These are phyloP conservation scores for Pythium volutum DNA, from an alignment of 352 stramenopile species.

Conservation along the genomic window DNA sequence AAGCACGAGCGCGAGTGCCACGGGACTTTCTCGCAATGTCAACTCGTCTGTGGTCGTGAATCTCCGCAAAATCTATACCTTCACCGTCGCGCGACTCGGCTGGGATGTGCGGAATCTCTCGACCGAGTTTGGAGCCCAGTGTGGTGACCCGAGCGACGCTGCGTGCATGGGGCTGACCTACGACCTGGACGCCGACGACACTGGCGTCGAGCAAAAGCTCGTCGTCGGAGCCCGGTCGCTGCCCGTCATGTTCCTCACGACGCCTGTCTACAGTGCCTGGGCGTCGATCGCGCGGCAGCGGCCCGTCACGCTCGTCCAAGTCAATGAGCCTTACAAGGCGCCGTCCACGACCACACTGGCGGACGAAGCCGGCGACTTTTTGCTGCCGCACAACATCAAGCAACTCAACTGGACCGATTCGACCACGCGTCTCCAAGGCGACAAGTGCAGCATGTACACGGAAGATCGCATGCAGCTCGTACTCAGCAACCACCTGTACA, in stretches of 20 bases:
- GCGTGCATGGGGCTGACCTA: conserved; percentile 3
- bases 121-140: not conserved
- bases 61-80: conserved; percentile 21
- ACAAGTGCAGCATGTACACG: not conserved
- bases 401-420: not conserved
- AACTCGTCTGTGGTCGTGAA: not conserved
- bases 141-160: not conserved
- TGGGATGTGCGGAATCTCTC: conserved; percentile 20
- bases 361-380: not conserved
- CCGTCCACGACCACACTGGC: not conserved
- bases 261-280: not conserved
- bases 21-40: not conserved
- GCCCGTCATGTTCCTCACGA: not conserved
- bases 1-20: not conserved
- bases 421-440: not conserved
- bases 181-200: not conserved
- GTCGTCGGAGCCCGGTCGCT: not conserved
- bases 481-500: conserved; percentile 15
- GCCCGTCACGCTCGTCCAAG: not conserved
- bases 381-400: conserved; percentile 5
- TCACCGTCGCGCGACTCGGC: conserved; percentile 21
- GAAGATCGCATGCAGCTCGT: conserved; percentile 5
- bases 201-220: not conserved
- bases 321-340: not conserved
- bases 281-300: not conserved